These are phyloP conservation scores for Ganoderma multipileum DNA, from an alignment of 1,284 basidiomycete genomes.

Conservation along the genomic window DNA sequence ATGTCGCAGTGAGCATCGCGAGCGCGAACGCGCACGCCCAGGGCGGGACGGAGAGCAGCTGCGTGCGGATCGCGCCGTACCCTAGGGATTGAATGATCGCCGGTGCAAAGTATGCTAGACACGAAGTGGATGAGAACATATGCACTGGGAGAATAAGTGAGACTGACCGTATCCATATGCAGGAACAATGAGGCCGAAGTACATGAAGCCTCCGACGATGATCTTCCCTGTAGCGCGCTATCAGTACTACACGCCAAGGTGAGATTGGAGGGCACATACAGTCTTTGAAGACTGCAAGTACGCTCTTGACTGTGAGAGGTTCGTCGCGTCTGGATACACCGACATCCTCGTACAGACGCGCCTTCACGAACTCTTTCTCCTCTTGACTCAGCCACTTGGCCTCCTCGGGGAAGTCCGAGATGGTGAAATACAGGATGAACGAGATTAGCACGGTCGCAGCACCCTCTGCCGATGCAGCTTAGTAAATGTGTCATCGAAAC, in stretches of 20 bases:
- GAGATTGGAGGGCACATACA: constrained; percentile 27
- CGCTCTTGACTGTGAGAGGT: constrained; percentile 30
- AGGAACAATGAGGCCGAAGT: constrained; percentile 42
- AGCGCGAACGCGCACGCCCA: constrained; percentile 45
- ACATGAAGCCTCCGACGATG: constrained; percentile 42
- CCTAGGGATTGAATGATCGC: constrained; percentile 49
- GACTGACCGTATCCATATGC: constrained; percentile 40
- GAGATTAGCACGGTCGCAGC: constrained; percentile 42
- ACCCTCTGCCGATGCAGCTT: constrained; percentile 39
- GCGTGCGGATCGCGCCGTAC: constrained; percentile 50
- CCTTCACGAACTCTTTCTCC: constrained; percentile 41
- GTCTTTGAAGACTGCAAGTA: constrained; percentile 36
- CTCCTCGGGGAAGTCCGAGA: constrained; percentile 42
- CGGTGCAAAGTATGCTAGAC: constrained; percentile 41
- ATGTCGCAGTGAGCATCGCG: constrained; percentile 38
- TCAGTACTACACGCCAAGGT: too few species aligned
- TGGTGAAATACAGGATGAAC: constrained; percentile 36
- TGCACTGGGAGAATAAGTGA: not conserved
- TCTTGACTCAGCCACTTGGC: constrained; percentile 37
- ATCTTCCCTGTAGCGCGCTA: constrained; percentile 36
- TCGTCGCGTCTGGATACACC: constrained; percentile 36
- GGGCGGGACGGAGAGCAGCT: constrained; percentile 61
- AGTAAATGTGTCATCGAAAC: not conserved
- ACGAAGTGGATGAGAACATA: not conserved
- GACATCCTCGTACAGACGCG: constrained; percentile 40